Evolutionary conservation across 352 stramenopile genomes (phyloP), one percentile per base, ranked within the genome.

Genomic region (Phytophthora sojae): DNA sequence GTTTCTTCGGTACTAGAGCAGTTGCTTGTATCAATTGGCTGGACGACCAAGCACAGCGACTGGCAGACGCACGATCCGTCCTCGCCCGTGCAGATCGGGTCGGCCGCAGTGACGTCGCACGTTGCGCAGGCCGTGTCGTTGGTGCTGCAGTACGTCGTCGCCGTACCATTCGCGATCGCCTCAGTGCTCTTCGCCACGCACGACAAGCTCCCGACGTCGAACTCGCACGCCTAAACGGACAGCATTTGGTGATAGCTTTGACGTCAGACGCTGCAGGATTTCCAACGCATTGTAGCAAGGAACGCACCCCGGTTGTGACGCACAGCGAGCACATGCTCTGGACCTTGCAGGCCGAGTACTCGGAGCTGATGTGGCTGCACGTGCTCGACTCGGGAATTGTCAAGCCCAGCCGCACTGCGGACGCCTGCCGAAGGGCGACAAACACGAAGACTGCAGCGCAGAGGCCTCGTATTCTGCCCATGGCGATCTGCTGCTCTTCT

Each of bases 311-410:
- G 0, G 67, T 76, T n/a, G 30, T 58, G 8, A 85, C 56, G 61
- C 82, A 90, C 42, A 70, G 37, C 9, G 61, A 21, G 61, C 82
- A 90, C 57, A 84, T 73, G 37, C 32, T 37, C 51, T 79, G 59
- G 23, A 85, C 60, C 47, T 85, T 57, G 71, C 82, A 88, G 6
- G 68, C 26, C 52, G 83, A 39, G 32, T 63, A 66, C 7, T 73
- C 52, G 23, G 29, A 61, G 57, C 75, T 86, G 60, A 79, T 57
- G 14, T 63, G 25, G 21, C 61, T 53, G 63, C 81, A 89, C 2
- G 64, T 65, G 51, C 52, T 68, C n/a, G 19, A 71, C 49, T 47
- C 50, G 1, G 64, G 49, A 23, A 59, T 61, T 14, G 35, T 44
- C n/a, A 32, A 56, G 6, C 64, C 64, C 50, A 45, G 12, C 12